Evolutionary conservation across 306 rosid genomes (phyloP), one percentile per base, ranked within the genome.

Genomic region (Cajanus cajan): DNA sequence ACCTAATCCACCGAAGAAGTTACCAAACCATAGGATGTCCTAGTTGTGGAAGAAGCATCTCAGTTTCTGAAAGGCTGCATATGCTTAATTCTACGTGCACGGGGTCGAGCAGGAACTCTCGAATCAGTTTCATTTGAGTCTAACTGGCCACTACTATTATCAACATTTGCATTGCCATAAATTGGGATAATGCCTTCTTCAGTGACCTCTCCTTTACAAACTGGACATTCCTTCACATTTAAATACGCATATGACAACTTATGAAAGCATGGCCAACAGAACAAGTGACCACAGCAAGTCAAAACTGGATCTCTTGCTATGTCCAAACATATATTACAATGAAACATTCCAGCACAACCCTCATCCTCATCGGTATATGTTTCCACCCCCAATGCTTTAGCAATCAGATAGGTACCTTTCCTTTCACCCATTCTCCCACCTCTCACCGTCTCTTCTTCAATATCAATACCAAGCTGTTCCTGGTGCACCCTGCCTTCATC

Each of bases 231-330:
- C 86, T 80, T 94, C 11, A 82, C 86, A 77, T 80, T 51, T 33
- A 82, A 74, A 79, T 88, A 75, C 13, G 74, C 85, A 85, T 69
- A 86, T 0, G 94, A 64, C 82, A 89, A 83, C 33, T 81, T 85
- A 72, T 64, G 86, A 85, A 87, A 89, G 85, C 97, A 94, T 41
- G 93, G 83, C 98, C 98, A 94, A 55, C 98, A 94, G 77, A 91
- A 94, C 88, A 94, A 76, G 81, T 94, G 97, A 77, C 98, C 98
- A 77, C 97, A 94, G 54, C 90, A 90, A 5, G 98, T 94, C 80
- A 94, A 84, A 52, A 94, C 76, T 39, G 94, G 97, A 78, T 94
- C 91, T 61, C 55, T 87, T 9, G 97, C 96, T 82, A 45, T 73
- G 13, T 64, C 55, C 57, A 87, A 68, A 80, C 97, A 94, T 40